phyloP scores from a whole-genome alignment of 805 yeast species.

The Cyberlindnera samutprakarnensis region DNA sequence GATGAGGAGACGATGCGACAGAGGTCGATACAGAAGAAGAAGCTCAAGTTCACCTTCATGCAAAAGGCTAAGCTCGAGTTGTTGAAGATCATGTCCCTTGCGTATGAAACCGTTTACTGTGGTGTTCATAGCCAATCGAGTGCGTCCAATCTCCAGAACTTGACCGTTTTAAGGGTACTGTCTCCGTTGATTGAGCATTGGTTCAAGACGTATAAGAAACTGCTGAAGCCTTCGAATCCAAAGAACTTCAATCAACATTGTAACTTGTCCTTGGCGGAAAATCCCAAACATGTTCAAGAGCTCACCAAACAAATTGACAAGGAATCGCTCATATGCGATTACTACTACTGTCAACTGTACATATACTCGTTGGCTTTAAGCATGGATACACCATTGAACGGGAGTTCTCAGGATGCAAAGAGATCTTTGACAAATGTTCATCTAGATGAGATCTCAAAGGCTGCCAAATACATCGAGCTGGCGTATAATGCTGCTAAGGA shows the following conservation, averaged over 20 bases:
- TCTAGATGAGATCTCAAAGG: slow-evolving; percentile 61
- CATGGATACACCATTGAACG: slow-evolving; percentile 31
- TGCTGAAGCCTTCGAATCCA: slow-evolving; percentile 43
- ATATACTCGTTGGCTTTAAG: slow-evolving; percentile 74
- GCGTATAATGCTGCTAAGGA: slow-evolving; percentile 85
- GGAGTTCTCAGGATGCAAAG: slow-evolving; percentile 11
- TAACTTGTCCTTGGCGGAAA: slow-evolving; percentile 17
- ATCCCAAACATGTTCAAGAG: slow-evolving; percentile 25
- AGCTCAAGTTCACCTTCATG: slow-evolving; percentile 43
- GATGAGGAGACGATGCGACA: slow-evolving; percentile 24
- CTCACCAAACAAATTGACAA: slow-evolving; percentile 40
- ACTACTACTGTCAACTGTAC: slow-evolving; percentile 75
- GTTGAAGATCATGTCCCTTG: slow-evolving; percentile 69
- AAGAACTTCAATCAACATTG: slow-evolving; percentile 29
- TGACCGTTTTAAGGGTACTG: slow-evolving; percentile 64
- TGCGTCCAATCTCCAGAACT: slow-evolving; percentile 52
- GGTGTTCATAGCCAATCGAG: slow-evolving; percentile 44
- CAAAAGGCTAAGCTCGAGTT: slow-evolving; percentile 79
- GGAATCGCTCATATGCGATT: slow-evolving; percentile 75
- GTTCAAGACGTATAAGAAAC: slow-evolving; percentile 54
- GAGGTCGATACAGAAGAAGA: slow-evolving; percentile 19
- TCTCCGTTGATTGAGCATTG: slow-evolving; percentile 75
- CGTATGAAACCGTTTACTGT: slow-evolving; percentile 77
- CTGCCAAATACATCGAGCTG: slow-evolving; percentile 70
- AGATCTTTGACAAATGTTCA: slow-evolving; percentile 31